Conservation (phyloP, 2,329 filamentous ascomycete genomes). For the Whalleya microplaca region DNA sequence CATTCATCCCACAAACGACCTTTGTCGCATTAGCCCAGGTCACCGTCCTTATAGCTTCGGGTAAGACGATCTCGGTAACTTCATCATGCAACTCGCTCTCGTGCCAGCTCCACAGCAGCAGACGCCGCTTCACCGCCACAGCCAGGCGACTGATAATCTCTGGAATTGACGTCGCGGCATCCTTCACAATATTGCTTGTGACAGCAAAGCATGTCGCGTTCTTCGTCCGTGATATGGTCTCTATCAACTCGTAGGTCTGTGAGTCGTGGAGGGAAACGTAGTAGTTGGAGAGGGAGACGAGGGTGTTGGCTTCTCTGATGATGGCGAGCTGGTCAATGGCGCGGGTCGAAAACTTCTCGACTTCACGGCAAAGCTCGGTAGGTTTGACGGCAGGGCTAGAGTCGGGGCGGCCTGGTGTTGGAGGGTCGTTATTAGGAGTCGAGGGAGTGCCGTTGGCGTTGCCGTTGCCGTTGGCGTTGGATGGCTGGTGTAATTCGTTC, state of each 20-base stretch:
- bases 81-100: conserved; percentile 84
- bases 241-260: conserved; percentile 79
- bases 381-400: conserved; percentile 49
- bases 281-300: conserved; percentile 89
- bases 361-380: conserved; percentile 85
- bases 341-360: conserved; percentile 90
- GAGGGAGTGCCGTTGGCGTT: too few species aligned
- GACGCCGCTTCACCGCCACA: conserved; percentile 87
- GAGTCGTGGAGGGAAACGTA: conserved; percentile 89
- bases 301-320: conserved; percentile 90
- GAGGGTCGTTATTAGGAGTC: conserved; percentile 1
- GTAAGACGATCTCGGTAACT: conserved; percentile 74
- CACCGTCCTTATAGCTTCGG: conserved; percentile 83
- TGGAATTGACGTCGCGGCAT: conserved; percentile 82
- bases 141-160: conserved; percentile 91
- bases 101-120: conserved; percentile 94
- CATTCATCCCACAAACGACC: conserved; percentile 87
- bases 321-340: conserved; percentile 92
- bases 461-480: conserved; percentile 43
- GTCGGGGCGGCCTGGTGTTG: conserved; percentile 16
- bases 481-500: conserved; percentile 62
- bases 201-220: conserved; percentile 90
- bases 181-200: conserved; percentile 93
- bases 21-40: conserved; percentile 90
- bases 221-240: conserved; percentile 79